Conservation (phyloP, 768 basidiomycete species). For the Leucosporidium scottii region DNA sequence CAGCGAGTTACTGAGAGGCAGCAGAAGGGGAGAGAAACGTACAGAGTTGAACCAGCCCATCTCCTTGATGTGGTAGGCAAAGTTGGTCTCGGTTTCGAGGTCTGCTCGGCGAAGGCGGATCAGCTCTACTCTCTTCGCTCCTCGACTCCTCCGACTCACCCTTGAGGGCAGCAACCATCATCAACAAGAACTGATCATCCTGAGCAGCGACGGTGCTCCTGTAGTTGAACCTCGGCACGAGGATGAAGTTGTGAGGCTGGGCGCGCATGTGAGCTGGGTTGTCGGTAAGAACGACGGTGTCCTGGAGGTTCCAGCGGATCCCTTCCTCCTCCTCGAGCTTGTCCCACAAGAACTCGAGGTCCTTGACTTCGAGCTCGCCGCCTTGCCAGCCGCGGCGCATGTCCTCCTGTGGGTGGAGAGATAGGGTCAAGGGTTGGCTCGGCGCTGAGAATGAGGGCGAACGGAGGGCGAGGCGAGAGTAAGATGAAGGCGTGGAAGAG, state of each 20-base stretch:
- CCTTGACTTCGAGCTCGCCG: constrained; percentile 10
- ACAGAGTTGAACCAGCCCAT: background rate
- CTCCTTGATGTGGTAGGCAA: constrained; percentile 17
- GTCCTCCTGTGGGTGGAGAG: no score
- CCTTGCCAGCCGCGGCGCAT: background rate
- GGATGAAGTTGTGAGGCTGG: constrained; percentile 18
- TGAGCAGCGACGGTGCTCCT: background rate
- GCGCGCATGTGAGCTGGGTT: background rate
- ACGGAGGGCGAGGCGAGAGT: no score
- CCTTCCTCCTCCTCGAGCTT: constrained; percentile 19
- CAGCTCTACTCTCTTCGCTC: no score
- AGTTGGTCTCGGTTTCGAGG: constrained; percentile 21
- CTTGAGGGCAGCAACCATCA: constrained; percentile 11
- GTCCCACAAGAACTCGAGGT: constrained; percentile 20
- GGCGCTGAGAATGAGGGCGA: no score
- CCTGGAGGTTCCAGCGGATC: constrained; percentile 10
- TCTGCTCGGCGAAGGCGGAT: background rate
- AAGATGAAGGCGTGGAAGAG: no score
- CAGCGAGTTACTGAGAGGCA: no score
- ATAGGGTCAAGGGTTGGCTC: no score
- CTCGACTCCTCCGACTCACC: background rate
- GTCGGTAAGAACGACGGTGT: constrained; percentile 23
- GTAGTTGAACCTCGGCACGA: constrained; percentile 9
- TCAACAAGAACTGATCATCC: constrained; percentile 23
- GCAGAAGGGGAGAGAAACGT: no score